Evolutionary conservation across 257 asterid genomes (phyloP), one percentile per base, ranked within the genome.

Genomic region (Coffea eugenioides): DNA sequence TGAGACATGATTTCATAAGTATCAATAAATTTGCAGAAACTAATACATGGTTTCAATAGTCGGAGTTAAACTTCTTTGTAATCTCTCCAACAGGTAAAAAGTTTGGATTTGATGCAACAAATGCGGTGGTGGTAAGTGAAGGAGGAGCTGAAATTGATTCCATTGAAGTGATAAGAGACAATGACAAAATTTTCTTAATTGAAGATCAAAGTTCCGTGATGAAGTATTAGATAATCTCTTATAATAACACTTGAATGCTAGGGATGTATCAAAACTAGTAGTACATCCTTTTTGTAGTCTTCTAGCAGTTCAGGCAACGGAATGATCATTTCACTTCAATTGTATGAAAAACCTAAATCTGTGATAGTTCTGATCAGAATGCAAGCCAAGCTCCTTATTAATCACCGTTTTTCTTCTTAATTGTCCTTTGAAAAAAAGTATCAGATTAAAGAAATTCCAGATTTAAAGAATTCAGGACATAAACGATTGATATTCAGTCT

Each of bases 131-230:
- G 83, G 84, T 88, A 36, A 91, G 88, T 84, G 97, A 89, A 85
- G 97, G 86, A 85, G 98, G 97, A 64, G 84, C 95, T 73, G 95
- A 92, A 75, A 92, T 95, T 65, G 99, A 95, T 86, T 90, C 90
- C 61, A 85, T 93, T 75, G 97, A 95, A 86, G 97, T 95, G 75
- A 93, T 93, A 65, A 92, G 99, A 89, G 99, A 95, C 77, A 91
- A 92, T 79, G 99, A 95, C 82, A 95, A 92, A 67, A 68, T 81
- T 51, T 80, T 74, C 23, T 13, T 80, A 25, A 67, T 75, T 51
- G 52, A 80, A 41, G 71, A 74, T 13, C 51, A 70, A 11, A 66
- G 66, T 74, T 51, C 65, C 20, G 34, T 78, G 64, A 39, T 34
- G 51, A 46, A 80, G 74, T 31, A 36, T 65, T 3, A 61, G 7